Evolutionary conservation across 805 yeast genomes (phyloP), one percentile per base, ranked within the genome.

Genomic region (Starmerella vaccinii): DNA sequence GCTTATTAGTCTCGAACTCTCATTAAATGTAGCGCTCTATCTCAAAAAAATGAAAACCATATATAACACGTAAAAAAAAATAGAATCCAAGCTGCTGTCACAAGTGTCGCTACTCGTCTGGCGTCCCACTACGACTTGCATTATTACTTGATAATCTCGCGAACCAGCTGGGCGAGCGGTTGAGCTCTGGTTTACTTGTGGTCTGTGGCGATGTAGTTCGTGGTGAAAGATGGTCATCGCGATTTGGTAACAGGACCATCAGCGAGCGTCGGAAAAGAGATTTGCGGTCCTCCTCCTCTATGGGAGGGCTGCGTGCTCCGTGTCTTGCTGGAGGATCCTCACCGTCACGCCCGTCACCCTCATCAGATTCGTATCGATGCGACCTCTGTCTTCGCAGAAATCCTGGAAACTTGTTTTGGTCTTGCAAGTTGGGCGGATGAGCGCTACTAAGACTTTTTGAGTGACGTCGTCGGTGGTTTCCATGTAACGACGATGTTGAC

Each of bases 381-480:
- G 51, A 47, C 32, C 48, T 23, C 38, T 47, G 54, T 12, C 52
- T 29, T 16, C 57, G 33, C 27, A 50, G 34, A 34, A 55, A 55
- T n/a, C 50, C 53, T 19, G 54, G 37, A 21, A 53, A 30, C 37
- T 35, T 49, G 21, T 50, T 39, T 27, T 12, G 22, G n/a, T 49
- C 45, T 16, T 42, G 45, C n/a, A 22, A 4, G 15, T 13, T 21
- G 13, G 59, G 58, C 22, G 53, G 51, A n/a, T 34, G 33, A 13
- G 63, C 65, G 49, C 63, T 55, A 49, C 64, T 60, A 43, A 63
- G 34, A 43, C 63, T 59, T 37, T 62, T 62, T 27, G 63, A 59
- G 50, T 63, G 65, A 21, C 57, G 53, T 29, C 66, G 16, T 16
- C 45, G 23, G 23, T 57, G 50, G 46, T 53, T 60, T 9, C 34